Percentiles rank a stretch among this genome's conserved stretches.
Conservation (phyloP, 257 asterid genomes). For the Parsonsia alboflavescens region DNA sequence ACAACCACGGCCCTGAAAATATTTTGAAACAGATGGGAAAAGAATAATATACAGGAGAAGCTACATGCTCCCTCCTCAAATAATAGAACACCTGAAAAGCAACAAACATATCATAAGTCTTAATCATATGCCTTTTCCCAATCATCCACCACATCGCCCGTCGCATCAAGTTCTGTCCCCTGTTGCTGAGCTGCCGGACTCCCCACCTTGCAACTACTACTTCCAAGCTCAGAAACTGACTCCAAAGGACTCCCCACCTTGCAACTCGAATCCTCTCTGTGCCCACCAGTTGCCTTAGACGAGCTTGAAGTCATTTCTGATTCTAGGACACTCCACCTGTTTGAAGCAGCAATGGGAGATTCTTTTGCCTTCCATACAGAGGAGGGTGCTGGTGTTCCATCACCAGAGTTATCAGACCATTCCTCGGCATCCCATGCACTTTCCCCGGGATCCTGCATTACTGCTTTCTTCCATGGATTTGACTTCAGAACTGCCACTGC, state of each 20-base stretch:
- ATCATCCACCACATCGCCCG: conserved; percentile 70
- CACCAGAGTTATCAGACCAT: conserved; percentile 41
- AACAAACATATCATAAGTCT: conserved; percentile 11
- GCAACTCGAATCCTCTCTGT: conserved; percentile 20
- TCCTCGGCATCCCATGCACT: conserved; percentile 69
- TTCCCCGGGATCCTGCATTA: conserved; percentile 54
- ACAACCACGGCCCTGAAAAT: conserved; percentile 23
- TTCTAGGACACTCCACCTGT: conserved; percentile 71
- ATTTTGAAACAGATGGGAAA: not conserved
- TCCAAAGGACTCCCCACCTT: conserved; percentile 23
- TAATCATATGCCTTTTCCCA: conserved; percentile 88
- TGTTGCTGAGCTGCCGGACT: conserved; percentile 21
- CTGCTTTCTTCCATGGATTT: conserved; percentile 77
- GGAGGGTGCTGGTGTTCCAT: conserved; percentile 28
- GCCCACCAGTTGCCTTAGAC: conserved; percentile 23
- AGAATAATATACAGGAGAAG: not conserved
- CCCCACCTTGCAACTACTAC: conserved; percentile 23
- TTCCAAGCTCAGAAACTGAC: conserved; percentile 24
- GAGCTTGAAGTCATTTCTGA: conserved; percentile 42
- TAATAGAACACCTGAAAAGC: not conserved
- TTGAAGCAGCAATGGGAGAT: conserved; percentile 37
- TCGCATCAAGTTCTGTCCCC: conserved; percentile 22
- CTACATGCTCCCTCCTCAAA: not conserved
- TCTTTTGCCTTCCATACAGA: conserved; percentile 37
- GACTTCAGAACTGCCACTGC: conserved; percentile 35